A percentile compares a stretch with the other conserved stretches of the same genome.
Conservation (phyloP, 495 filamentous ascomycete genomes). For the Schizothecium vesticola region DNA sequence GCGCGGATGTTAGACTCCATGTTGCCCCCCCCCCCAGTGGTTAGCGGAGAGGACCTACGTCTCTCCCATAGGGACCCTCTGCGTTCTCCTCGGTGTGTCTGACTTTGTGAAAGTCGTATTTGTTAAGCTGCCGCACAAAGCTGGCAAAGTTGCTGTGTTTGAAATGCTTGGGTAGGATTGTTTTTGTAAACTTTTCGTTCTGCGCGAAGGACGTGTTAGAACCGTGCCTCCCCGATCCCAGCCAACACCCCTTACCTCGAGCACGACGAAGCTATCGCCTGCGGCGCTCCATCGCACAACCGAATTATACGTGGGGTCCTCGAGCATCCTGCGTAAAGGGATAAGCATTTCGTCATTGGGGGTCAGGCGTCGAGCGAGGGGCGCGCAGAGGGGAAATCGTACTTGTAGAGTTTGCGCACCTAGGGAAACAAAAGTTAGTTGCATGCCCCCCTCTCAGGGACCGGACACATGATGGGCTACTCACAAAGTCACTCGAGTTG, state of each 20-base stretch:
- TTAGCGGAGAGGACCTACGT: constrained; percentile 53
- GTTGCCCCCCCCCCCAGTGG: not conserved
- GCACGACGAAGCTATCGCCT: constrained; percentile 92
- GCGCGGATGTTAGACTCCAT: constrained; percentile 20
- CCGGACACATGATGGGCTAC: constrained; percentile 11
- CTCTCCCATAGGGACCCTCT: constrained; percentile 83
- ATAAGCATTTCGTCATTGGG: constrained; percentile 11
- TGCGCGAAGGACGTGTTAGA: constrained; percentile 30
- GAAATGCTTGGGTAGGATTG: constrained; percentile 95
- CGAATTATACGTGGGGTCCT: constrained; percentile 85
- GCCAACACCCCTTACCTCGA: constrained; percentile 62
- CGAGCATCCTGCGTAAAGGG: constrained; percentile 73
- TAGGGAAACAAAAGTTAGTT: constrained; percentile 28
- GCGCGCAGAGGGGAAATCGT: constrained; percentile 25
- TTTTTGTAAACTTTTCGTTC: constrained; percentile 98
- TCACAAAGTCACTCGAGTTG: constrained; percentile 49
- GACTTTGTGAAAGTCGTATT: constrained; percentile 99
- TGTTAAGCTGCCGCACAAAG: constrained; percentile 97
- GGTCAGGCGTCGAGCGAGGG: constrained; percentile 10
- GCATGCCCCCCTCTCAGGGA: constrained; percentile 5
- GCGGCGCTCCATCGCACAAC: constrained; percentile 95
- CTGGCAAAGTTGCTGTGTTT: constrained; percentile 99
- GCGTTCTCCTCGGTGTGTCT: constrained; percentile 92
- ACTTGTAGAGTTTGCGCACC: constrained; percentile 99
- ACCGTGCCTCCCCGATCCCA: constrained; percentile 1